A percentile compares a stretch with the other conserved stretches of the same genome.
Evolutionary conservation across 2,329 filamentous ascomycete species (phyloP).

Genomic region (Ophioceras dolichostomum): DNA sequence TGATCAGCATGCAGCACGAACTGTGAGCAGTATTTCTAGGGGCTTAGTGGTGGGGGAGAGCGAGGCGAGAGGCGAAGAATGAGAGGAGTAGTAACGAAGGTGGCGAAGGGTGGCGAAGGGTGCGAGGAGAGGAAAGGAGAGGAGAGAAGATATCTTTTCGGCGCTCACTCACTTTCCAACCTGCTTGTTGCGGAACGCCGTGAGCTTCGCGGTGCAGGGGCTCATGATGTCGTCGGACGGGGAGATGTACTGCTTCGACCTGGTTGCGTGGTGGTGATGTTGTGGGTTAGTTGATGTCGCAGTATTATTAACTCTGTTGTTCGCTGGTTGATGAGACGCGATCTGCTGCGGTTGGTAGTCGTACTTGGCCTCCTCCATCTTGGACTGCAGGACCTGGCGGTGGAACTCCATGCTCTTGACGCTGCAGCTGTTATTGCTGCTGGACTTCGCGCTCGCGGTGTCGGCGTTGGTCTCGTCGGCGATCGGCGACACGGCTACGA

Average conservation of each 20-base stretch:
- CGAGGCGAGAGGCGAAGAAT: neutral
- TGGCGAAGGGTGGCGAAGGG: too few species aligned
- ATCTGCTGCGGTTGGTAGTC: slow-evolving; percentile 19
- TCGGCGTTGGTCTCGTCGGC: slow-evolving; percentile 41
- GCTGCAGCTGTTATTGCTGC: slow-evolving; percentile 27
- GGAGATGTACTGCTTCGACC: slow-evolving; percentile 48
- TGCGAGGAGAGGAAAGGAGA: too few species aligned
- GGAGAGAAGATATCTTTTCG: neutral
- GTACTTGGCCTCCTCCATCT: slow-evolving; percentile 56
- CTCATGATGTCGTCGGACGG: slow-evolving; percentile 86
- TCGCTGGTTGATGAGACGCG: too few species aligned
- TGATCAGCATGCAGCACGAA: too few species aligned
- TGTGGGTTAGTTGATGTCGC: neutral
- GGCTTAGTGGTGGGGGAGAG: neutral
- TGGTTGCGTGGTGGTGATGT: slow-evolving; percentile 4
- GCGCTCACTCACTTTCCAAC: slow-evolving; percentile 55
- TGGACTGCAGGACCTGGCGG: slow-evolving; percentile 60
- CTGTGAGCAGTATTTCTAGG: neutral
- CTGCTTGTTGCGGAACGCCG: slow-evolving; percentile 68
- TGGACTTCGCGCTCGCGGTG: slow-evolving; percentile 23
- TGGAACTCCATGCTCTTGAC: slow-evolving; percentile 66
- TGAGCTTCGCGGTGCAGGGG: slow-evolving; percentile 73
- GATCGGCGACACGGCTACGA: slow-evolving; percentile 23
- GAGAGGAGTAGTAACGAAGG: too few species aligned
- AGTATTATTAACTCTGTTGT: too few species aligned